Evolutionary conservation across 768 basidiomycete species (phyloP).

Genomic region (Crepidotus variabilis): DNA sequence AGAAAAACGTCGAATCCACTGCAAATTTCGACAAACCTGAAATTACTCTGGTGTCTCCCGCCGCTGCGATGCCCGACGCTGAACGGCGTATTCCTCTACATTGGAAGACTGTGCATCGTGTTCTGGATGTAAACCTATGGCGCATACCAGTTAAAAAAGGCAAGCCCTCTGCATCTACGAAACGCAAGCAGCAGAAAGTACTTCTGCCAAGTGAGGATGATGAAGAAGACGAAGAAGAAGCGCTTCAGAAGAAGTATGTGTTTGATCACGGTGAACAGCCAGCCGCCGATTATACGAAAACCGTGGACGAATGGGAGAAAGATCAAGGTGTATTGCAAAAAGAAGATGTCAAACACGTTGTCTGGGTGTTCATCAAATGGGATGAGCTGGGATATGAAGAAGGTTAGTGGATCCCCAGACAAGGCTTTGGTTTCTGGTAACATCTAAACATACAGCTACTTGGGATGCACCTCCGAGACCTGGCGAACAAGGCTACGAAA

Average conservation of each 20-base stretch:
- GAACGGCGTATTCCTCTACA: slow-evolving; percentile 66
- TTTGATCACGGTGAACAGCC: slow-evolving; percentile 67
- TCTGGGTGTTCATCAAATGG: slow-evolving; percentile 93
- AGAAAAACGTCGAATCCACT: slow-evolving; percentile 34
- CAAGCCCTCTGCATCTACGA: slow-evolving; percentile 17
- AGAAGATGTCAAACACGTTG: slow-evolving; percentile 56
- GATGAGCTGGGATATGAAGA: slow-evolving; percentile 89
- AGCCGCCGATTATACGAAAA: slow-evolving; percentile 46
- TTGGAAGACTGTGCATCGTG: slow-evolving; percentile 92
- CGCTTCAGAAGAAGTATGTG: slow-evolving; percentile 30
- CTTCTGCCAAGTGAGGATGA: slow-evolving; percentile 25
- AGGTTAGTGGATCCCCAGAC: slow-evolving; percentile 44
- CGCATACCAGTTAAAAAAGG: slow-evolving; percentile 22
- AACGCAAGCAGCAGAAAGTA: slow-evolving; percentile 22
- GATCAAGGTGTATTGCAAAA: slow-evolving; percentile 35
- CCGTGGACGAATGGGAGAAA: slow-evolving; percentile 60
- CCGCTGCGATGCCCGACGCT: slow-evolving; percentile 60
- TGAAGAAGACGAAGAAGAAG: slow-evolving; percentile 22
- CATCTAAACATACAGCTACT: slow-evolving; percentile 50
- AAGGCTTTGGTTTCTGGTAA: slow-evolving; percentile 2
- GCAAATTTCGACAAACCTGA: slow-evolving; percentile 29
- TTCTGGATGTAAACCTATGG: slow-evolving; percentile 79
- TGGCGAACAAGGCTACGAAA: slow-evolving; percentile 52
- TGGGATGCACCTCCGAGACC: slow-evolving; percentile 86
- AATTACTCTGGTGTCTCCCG: slow-evolving; percentile 20